Conservation (phyloP, 768 basidiomycete genomes). For the Dacryopinax primogenitus region DNA sequence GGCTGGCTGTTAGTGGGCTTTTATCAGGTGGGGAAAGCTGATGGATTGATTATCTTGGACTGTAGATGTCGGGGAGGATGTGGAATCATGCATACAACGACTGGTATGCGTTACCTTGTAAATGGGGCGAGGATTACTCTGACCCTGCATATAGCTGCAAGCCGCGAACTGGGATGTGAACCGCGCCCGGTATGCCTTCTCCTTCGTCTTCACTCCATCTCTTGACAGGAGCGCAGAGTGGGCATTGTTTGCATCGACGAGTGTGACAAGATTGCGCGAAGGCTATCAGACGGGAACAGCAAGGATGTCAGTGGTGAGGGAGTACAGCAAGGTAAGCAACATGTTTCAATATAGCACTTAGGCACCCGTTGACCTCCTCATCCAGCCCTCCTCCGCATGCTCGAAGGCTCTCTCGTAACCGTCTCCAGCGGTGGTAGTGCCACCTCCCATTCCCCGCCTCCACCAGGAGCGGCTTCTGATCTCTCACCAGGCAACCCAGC, state of each 20-base stretch:
- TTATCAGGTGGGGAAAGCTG: background rate
- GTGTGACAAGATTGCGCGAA: constrained; percentile 73
- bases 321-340: constrained; percentile 64
- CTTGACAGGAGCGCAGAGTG: constrained; percentile 37
- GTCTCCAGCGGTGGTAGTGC: constrained; percentile 27
- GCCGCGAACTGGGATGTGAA: constrained; percentile 80
- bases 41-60: background rate
- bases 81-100: constrained; percentile 80
- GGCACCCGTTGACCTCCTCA: constrained; percentile 10
- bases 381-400: constrained; percentile 58
- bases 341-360: background rate
- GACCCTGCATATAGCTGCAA: constrained; percentile 45
- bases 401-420: constrained; percentile 82
- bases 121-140: background rate
- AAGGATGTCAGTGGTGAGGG: constrained; percentile 92
- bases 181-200: constrained; percentile 53
- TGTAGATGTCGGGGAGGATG: constrained; percentile 89
- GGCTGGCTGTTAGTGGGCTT: constrained; percentile 21
- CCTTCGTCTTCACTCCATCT: background rate
- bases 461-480: background rate
- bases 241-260: constrained; percentile 97
- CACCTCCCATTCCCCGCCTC: background rate
- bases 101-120: constrained; percentile 36
- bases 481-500: background rate
- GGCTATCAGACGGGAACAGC: constrained; percentile 33